Percentiles rank a stretch among this genome's conserved stretches.
Evolutionary conservation across 208 protist genomes (phyloP).

Genomic region (Tritrichomonas musculus): DNA sequence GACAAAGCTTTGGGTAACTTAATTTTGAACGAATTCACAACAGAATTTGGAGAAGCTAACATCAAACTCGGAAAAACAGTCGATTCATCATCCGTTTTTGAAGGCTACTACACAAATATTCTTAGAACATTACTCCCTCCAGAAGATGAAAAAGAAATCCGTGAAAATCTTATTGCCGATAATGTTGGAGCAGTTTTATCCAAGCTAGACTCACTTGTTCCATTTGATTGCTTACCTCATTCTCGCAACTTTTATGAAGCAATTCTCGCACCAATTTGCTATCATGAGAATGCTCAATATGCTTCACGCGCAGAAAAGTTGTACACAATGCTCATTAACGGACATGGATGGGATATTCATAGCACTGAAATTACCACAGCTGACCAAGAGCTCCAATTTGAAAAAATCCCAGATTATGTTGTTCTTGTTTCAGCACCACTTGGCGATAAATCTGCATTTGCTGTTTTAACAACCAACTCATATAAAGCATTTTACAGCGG

Average conservation of each 20-base stretch:
- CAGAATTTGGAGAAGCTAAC: background rate
- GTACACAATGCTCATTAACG: background rate
- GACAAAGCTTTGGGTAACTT: background rate
- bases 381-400: background rate
- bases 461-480: no score
- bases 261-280: conserved; percentile 25
- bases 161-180: background rate
- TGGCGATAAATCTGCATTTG: background rate
- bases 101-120: background rate
- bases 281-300: background rate
- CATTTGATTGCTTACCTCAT: background rate
- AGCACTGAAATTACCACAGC: background rate
- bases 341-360: background rate
- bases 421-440: background rate
- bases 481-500: background rate
- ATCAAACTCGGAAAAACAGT: background rate
- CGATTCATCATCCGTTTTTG: background rate
- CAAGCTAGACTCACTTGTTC: background rate
- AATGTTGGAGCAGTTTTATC: background rate
- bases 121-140: background rate
- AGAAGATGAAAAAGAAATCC: background rate
- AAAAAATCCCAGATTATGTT: background rate
- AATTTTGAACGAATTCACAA: background rate
- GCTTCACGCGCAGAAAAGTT: background rate
- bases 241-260: background rate